These are phyloP conservation scores for Parmales sp. DNA, from an alignment of 108 stramenopile genomes.

Conservation along the genomic window DNA sequence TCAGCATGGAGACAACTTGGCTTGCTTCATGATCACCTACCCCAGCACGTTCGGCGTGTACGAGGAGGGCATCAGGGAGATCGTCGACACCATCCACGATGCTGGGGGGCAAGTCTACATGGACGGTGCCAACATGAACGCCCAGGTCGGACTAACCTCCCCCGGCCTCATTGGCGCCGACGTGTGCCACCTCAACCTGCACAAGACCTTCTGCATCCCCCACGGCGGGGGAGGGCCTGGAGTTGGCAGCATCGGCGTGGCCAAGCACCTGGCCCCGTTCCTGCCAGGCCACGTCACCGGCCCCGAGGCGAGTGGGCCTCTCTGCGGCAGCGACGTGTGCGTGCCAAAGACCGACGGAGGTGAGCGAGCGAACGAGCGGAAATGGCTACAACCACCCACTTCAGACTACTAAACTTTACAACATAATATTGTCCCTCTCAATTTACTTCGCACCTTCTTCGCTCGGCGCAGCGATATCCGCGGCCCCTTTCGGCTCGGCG, in stretches of 20 bases:
- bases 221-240: constrained; percentile 98
- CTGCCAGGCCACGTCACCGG: constrained; percentile 89
- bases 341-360: constrained; percentile 60
- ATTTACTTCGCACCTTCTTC: too few relatives aligned
- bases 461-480: constrained; percentile 84
- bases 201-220: constrained; percentile 99
- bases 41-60: constrained; percentile 98
- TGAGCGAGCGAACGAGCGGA: too few relatives aligned
- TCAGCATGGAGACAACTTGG: constrained; percentile 79
- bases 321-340: constrained; percentile 63
- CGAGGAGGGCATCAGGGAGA: constrained; percentile 87
- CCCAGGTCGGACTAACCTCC: constrained; percentile 92
- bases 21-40: constrained; percentile 98
- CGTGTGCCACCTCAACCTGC: constrained; percentile 97
- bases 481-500: constrained; percentile 96
- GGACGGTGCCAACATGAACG: constrained; percentile 99
- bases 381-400: too few relatives aligned
- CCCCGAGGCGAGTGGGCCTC: constrained; percentile 64
- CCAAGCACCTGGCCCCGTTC: constrained; percentile 87
- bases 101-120: constrained; percentile 97
- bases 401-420: too few relatives aligned
- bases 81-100: constrained; percentile 73
- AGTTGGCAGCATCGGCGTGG: constrained; percentile 95
- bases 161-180: constrained; percentile 95
- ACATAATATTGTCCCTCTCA: too few relatives aligned